Conservation (phyloP, 2,329 filamentous ascomycete species). For the Fusarium armeniacum region DNA sequence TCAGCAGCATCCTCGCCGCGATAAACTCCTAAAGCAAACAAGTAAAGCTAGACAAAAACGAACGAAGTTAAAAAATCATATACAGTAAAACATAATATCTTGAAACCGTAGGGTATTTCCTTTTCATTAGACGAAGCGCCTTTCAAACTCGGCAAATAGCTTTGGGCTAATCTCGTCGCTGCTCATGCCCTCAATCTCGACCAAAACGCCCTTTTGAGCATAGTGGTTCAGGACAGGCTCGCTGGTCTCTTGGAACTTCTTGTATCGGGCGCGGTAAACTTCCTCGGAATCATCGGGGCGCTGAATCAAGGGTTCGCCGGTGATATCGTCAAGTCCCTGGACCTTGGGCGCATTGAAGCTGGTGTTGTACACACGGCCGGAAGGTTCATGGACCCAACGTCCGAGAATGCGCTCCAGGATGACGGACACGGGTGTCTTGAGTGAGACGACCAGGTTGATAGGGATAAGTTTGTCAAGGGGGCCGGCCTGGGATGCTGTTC, state of each 20-base stretch:
- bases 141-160: constrained; percentile 85
- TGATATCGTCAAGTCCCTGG: constrained; percentile 87
- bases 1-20: constrained; percentile 45
- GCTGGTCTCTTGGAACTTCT: constrained; percentile 89
- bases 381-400: constrained; percentile 93
- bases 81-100: constrained; percentile 24
- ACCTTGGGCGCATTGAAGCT: constrained; percentile 89
- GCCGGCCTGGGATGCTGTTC: constrained; percentile 83
- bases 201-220: constrained; percentile 83
- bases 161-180: constrained; percentile 97
- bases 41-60: constrained; percentile 20
- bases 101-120: constrained; percentile 28
- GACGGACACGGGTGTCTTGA: constrained; percentile 87
- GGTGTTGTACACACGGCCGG: constrained; percentile 94
- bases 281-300: constrained; percentile 88
- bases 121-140: constrained; percentile 69
- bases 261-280: constrained; percentile 84
- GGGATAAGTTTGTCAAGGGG: constrained; percentile 85
- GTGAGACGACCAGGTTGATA: constrained; percentile 93
- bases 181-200: constrained; percentile 88
- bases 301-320: constrained; percentile 86
- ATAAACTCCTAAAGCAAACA: constrained; percentile 42
- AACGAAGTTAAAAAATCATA: constrained; percentile 29
- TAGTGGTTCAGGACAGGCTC: constrained; percentile 90
- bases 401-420: constrained; percentile 91